Conservation (phyloP, 2,329 filamentous ascomycete species). For the Gremmenia infestans region DNA sequence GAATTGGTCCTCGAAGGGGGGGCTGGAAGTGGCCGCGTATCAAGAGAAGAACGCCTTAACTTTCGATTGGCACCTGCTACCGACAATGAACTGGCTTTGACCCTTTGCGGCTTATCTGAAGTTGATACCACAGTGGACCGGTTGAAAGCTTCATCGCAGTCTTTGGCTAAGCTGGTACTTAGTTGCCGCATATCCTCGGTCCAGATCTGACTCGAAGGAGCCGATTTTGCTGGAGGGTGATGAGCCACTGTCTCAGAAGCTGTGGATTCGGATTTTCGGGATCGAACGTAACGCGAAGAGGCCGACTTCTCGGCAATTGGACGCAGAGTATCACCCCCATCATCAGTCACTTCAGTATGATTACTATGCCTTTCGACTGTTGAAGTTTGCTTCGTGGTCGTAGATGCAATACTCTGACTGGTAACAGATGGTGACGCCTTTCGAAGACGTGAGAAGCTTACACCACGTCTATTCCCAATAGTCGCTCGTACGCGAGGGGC, state of each 20-base stretch:
- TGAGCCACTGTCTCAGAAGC: constrained; percentile 5
- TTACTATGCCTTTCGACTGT: constrained; percentile 17
- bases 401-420: constrained; percentile 7
- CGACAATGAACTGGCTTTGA: constrained; percentile 1
- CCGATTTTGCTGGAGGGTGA: constrained; percentile 11
- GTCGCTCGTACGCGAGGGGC: constrained; percentile 36
- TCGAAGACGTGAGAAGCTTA: constrained; percentile 57
- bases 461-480: constrained; percentile 52
- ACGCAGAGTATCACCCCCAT: constrained; percentile 17
- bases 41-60: constrained; percentile 14
- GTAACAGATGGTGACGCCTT: constrained; percentile 15
- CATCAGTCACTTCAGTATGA: constrained; percentile 20
- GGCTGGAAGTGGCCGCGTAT: constrained; percentile 28
- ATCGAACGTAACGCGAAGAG: constrained; percentile 28
- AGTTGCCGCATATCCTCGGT: constrained; percentile 79
- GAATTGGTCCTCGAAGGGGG: constrained; percentile 28
- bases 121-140: constrained; percentile 45
- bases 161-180: constrained; percentile 78
- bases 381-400: neutral
- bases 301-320: constrained; percentile 8
- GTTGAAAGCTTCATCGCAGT: constrained; percentile 90
- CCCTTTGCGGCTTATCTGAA: neutral
- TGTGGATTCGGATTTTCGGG: constrained; percentile 20
- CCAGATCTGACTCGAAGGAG: constrained; percentile 35
- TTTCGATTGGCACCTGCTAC: neutral